Conservation (phyloP, 78 protist genomes). For the Protostelium mycophagum region DNA sequence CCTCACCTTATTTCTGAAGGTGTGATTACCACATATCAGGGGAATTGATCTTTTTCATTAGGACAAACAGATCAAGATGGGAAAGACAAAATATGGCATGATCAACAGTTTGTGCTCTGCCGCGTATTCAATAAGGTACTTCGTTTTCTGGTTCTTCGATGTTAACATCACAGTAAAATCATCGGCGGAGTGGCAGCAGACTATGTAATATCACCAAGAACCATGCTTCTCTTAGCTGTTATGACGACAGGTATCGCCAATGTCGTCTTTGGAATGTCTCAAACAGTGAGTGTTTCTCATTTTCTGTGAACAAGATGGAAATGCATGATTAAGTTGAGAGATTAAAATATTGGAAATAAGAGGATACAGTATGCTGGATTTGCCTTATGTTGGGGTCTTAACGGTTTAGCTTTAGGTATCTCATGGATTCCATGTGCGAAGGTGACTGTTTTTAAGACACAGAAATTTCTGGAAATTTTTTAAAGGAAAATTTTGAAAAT, state of each 20-base stretch:
- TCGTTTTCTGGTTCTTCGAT: neutral
- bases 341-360: neutral
- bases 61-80: neutral
- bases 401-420: neutral
- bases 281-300: neutral
- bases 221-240: neutral
- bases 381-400: neutral
- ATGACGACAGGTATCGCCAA: neutral
- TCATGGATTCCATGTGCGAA: neutral
- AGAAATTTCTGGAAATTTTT: too few species aligned
- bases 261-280: neutral
- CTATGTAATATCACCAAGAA: neutral
- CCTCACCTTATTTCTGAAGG: neutral
- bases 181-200: neutral
- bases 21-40: neutral
- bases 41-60: neutral
- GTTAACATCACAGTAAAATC: neutral
- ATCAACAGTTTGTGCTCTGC: neutral
- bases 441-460: neutral
- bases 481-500: too few species aligned
- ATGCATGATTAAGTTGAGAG: too few species aligned
- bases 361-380: neutral
- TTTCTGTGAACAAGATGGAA: too few species aligned
- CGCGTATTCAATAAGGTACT: neutral
- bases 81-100: neutral